Evolutionary conservation across 2,329 filamentous ascomycete genomes (phyloP).

Genomic region (Lasiodiplodia sp.): DNA sequence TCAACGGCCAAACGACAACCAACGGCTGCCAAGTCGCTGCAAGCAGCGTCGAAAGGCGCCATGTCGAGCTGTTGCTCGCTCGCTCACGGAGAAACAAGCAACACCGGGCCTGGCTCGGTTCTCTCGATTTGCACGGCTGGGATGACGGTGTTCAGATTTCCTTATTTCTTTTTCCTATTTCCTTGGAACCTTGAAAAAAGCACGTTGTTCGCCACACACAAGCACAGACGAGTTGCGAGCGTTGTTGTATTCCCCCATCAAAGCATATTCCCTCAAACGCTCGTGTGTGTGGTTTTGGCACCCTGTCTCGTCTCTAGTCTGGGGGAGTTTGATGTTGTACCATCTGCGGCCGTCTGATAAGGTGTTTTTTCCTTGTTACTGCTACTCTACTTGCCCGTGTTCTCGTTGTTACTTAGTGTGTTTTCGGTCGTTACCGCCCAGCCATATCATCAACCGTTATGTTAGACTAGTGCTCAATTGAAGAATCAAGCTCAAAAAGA

Average conservation of each 20-base stretch:
- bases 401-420: constrained; percentile 24
- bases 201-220: constrained; percentile 17
- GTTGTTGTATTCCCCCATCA: constrained; percentile 21
- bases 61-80: constrained; percentile 9
- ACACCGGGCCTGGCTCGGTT: constrained; percentile 16
- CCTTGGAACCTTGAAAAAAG: constrained; percentile 23
- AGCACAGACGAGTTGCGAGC: background rate
- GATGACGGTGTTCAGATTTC: constrained; percentile 26
- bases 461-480: constrained; percentile 28
- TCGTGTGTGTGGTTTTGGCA: constrained; percentile 17
- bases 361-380: constrained; percentile 12
- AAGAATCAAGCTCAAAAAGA: constrained; percentile 16
- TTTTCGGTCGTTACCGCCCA: constrained; percentile 25
- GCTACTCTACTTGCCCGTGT: constrained; percentile 15
- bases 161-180: constrained; percentile 11
- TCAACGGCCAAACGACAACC: constrained; percentile 8
- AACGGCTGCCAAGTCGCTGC: constrained; percentile 10
- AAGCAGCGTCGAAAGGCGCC: constrained; percentile 11
- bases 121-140: constrained; percentile 20
- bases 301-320: constrained; percentile 13
- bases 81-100: background rate
- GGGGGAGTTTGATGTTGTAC: constrained; percentile 18
- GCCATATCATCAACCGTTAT: constrained; percentile 21
- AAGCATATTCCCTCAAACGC: constrained; percentile 24
- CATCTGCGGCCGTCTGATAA: constrained; percentile 14